Percentiles rank a stretch among this genome's conserved stretches.
phyloP scores from a whole-genome alignment of 2,329 filamentous ascomycete species.

The Ophiocordyceps camponoti-leonardi region DNA sequence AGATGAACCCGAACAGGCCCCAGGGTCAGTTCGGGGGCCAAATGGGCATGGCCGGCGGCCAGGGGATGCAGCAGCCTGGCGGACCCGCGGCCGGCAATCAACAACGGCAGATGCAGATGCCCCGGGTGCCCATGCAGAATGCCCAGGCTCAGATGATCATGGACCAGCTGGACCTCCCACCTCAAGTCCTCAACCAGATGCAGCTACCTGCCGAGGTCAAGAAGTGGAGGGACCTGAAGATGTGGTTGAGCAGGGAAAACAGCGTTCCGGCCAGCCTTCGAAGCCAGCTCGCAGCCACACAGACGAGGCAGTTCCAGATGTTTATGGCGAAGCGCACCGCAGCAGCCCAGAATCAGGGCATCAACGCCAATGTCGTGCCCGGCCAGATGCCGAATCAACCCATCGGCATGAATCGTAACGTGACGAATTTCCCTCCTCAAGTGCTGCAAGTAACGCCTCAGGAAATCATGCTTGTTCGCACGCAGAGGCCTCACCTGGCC shows the following conservation, averaged over 20 bases:
- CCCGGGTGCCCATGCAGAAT: constrained; percentile 9
- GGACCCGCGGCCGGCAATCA: constrained; percentile 2
- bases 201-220: constrained; percentile 24
- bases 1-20: constrained; percentile 12
- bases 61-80: constrained; percentile 13
- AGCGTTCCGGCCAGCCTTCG: constrained; percentile 13
- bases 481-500: constrained; percentile 8
- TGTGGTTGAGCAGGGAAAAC: constrained; percentile 21
- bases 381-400: constrained; percentile 10
- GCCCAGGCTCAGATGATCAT: constrained; percentile 22
- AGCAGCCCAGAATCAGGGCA: constrained; percentile 13
- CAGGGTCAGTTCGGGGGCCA: constrained; percentile 14
- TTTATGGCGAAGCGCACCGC: constrained; percentile 13
- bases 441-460: constrained; percentile 15
- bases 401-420: constrained; percentile 8
- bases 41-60: constrained; percentile 11
- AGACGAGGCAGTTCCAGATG: constrained; percentile 22
- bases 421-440: constrained; percentile 12
- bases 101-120: constrained; percentile 9
- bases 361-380: constrained; percentile 9
- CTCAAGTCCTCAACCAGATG: constrained; percentile 13
- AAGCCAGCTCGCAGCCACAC: constrained; percentile 15
- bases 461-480: constrained; percentile 16
- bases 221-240: constrained; percentile 30
- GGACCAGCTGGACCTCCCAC: constrained; percentile 30